phyloP scores from a whole-genome alignment of 257 asterid species.

The Ophiorrhiza pumila region DNA sequence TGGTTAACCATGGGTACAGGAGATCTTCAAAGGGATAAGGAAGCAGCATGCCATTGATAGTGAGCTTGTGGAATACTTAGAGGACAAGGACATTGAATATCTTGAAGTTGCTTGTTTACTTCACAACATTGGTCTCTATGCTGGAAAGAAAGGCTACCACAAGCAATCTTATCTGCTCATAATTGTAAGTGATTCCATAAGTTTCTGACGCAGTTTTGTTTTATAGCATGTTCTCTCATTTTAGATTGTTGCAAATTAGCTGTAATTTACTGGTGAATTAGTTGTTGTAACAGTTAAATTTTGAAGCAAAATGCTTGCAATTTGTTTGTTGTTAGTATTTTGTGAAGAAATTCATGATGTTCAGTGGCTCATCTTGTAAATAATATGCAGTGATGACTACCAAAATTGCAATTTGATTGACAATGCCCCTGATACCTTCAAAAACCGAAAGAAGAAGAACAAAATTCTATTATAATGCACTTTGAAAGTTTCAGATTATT shows the following conservation, averaged over 20 bases:
- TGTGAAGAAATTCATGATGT: background rate
- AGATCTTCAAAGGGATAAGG: slow-evolving; percentile 56
- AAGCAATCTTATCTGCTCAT: slow-evolving; percentile 56
- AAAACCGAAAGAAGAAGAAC: background rate
- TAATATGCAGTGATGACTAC: background rate
- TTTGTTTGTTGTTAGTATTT: background rate
- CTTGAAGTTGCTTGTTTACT: slow-evolving; percentile 88
- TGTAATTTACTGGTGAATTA: background rate
- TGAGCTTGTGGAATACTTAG: slow-evolving; percentile 31
- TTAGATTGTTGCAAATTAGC: background rate
- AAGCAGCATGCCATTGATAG: slow-evolving; percentile 30
- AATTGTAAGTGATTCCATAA: slow-evolving; percentile 34
- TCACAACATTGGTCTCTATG: slow-evolving; percentile 58
- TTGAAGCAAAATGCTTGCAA: background rate
- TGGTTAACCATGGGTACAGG: slow-evolving; percentile 42
- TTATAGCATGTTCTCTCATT: background rate
- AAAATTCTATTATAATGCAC: background rate
- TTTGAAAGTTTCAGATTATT: slow-evolving; percentile 7
- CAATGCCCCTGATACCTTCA: background rate
- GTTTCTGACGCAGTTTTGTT: slow-evolving; percentile 8
- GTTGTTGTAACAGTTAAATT: background rate
- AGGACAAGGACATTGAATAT: slow-evolving; percentile 67
- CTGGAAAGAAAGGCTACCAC: slow-evolving; percentile 79
- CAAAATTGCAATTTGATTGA: background rate
- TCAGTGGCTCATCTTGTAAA: background rate